Percentiles rank a stretch among this genome's conserved stretches.
Evolutionary conservation across 306 rosid genomes (phyloP).

Genomic region (Begonia fuchsioides): DNA sequence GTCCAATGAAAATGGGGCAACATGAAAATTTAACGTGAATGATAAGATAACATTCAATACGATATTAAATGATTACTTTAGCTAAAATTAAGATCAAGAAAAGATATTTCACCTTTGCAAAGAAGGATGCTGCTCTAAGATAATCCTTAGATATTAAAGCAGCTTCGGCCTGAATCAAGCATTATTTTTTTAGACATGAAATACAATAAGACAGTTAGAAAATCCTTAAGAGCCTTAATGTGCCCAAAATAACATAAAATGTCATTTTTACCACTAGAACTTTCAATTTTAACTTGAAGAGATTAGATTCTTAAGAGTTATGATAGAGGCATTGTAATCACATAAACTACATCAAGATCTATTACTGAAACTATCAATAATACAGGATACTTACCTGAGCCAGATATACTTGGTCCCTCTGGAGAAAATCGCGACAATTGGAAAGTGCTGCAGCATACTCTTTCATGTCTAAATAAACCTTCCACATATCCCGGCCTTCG

Average conservation of each 20-base stretch:
- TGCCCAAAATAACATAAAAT: no score
- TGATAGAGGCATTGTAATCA: no score
- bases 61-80: no score
- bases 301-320: no score
- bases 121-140: conserved; percentile 86
- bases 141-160: conserved; percentile 76
- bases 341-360: no score
- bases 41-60: no score
- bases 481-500: conserved; percentile 97
- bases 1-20: no score
- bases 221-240: not conserved
- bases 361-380: no score
- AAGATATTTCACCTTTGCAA: conserved; percentile 58
- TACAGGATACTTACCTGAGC: conserved; percentile 42
- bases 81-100: conserved; percentile 10
- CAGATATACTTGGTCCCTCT: conserved; percentile 89
- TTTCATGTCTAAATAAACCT: conserved; percentile 89
- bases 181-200: conserved; percentile 14
- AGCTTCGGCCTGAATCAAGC: conserved; percentile 80
- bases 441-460: conserved; percentile 87
- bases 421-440: conserved; percentile 82
- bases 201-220: not conserved
- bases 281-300: no score
- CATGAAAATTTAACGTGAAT: no score
- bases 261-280: no score